These are phyloP conservation scores for Sporobolomyces roseus DNA, from an alignment of 768 basidiomycete genomes.

Conservation along the genomic window DNA sequence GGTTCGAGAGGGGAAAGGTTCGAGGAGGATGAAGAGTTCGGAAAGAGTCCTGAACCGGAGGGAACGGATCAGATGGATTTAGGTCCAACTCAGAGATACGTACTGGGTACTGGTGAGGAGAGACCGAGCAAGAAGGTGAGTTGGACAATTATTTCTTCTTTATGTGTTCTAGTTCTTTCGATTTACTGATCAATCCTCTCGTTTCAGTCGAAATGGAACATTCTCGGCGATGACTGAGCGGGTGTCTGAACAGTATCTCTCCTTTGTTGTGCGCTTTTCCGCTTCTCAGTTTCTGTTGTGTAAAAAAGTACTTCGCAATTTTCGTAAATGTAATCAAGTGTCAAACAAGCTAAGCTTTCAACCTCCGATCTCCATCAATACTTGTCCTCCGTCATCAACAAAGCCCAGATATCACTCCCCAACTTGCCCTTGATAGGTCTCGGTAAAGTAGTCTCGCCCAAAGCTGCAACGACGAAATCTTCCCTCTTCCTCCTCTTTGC, in stretches of 20 bases:
- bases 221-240: constrained; percentile 19
- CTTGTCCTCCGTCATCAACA: constrained; percentile 17
- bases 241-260: background rate
- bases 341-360: too few species aligned
- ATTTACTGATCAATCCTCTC: background rate
- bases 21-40: constrained; percentile 21
- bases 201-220: constrained; percentile 31
- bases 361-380: too few species aligned
- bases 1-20: background rate
- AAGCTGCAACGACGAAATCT: constrained; percentile 26
- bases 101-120: background rate
- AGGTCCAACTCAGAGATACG: constrained; percentile 25
- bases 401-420: constrained; percentile 25
- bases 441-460: constrained; percentile 5
- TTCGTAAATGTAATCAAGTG: too few species aligned
- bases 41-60: background rate
- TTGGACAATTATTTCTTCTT: background rate
- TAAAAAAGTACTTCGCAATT: too few species aligned
- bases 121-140: constrained; percentile 13
- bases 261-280: background rate
- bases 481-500: constrained; percentile 30
- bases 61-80: constrained; percentile 1
- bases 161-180: too few species aligned
- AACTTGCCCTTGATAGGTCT: constrained; percentile 34
- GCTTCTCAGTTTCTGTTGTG: too few species aligned